Evolutionary conservation across 2,329 filamentous ascomycete species (phyloP), one percentile per base, ranked within the genome.

Genomic region (Colletotrichum orchidophilum): DNA sequence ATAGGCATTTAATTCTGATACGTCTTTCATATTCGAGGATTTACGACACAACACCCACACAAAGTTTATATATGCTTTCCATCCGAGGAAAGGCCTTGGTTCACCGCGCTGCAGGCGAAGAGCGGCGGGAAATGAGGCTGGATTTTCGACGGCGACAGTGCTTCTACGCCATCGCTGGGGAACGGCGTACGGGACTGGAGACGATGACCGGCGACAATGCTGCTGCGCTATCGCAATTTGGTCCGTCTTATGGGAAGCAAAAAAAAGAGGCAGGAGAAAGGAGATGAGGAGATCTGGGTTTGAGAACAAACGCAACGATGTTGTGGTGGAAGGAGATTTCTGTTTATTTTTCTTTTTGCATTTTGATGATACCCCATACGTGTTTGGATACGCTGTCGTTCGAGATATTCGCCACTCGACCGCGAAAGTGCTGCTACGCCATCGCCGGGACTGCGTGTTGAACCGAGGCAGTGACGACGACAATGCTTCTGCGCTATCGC

Each of bases 401-500:
- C 82, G 82, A 83, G 81, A 77, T 75, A 53, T 71, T 74, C 70
- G 53, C 69, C 75, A 77, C 82, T 87, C 85, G 85, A 84, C 85
- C 83, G 84, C 83, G 84, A 87, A 78, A 87, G 85, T 87, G 85
- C 85, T 85, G 73, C 79, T 87, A 86, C 85, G 85, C 85, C 85
- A 87, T 87, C 81, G 84, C 84, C 84, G 84, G 83, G 85, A 86
- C 84, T 84, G 84, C 81, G 84, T 83, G 81, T 85, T 83, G 79
- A 80, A 85, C 84, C 82, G 84, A 84, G 83, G 75, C 79, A 76
- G 73, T 71, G 76, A 75, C 76, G 79, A 80, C 85, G 85, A 88
- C 80, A 87, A 87, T 87, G 86, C 86, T 82, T 61, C 70, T 82
- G 81, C 86, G 86, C 86, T 87, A 87, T 87, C 84, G 85, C 80